A percentile compares a stretch with the other conserved stretches of the same genome.
These are phyloP conservation scores for Leccinum rimulosum DNA, from an alignment of 768 basidiomycete genomes.

Conservation along the genomic window DNA sequence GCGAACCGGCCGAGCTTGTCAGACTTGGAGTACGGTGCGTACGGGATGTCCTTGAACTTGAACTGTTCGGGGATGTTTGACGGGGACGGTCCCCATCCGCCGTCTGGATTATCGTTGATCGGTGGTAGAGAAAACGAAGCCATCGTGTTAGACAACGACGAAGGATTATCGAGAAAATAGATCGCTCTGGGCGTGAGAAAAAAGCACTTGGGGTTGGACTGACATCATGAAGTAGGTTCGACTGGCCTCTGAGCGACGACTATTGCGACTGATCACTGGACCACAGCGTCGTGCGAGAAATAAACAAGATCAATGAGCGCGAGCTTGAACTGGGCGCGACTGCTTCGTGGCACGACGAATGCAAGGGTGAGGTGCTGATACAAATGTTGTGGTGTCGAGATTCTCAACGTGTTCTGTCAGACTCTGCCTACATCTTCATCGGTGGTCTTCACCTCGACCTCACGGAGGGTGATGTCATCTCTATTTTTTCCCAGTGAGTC, in stretches of 20 bases:
- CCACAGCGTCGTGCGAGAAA: constrained; percentile 85
- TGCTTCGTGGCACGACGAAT: constrained; percentile 95
- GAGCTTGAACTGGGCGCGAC: constrained; percentile 78
- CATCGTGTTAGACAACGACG: constrained; percentile 40
- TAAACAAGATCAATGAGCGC: constrained; percentile 87
- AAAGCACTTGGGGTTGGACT: constrained; percentile 15
- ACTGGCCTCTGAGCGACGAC: background rate
- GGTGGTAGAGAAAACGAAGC: constrained; percentile 82
- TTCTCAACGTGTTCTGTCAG: constrained; percentile 36
- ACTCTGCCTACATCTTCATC: constrained; percentile 93
- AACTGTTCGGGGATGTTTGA: constrained; percentile 85
- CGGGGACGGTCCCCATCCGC: constrained; percentile 88
- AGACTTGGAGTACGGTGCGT: constrained; percentile 97
- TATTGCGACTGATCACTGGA: constrained; percentile 10
- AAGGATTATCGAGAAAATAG: constrained; percentile 19
- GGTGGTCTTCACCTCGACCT: constrained; percentile 87
- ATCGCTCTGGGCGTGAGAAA: constrained; percentile 23
- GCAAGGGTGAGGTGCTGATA: constrained; percentile 54
- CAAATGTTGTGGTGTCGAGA: background rate
- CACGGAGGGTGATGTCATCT: constrained; percentile 96
- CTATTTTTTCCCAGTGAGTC: constrained; percentile 95
- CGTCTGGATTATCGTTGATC: constrained; percentile 90
- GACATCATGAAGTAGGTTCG: constrained; percentile 76
- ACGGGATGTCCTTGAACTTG: constrained; percentile 98
- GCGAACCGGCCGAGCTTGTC: constrained; percentile 98